Evolutionary conservation across 495 filamentous ascomycete genomes (phyloP), one percentile per base, ranked within the genome.

Genomic region (Penicillium roqueforti): DNA sequence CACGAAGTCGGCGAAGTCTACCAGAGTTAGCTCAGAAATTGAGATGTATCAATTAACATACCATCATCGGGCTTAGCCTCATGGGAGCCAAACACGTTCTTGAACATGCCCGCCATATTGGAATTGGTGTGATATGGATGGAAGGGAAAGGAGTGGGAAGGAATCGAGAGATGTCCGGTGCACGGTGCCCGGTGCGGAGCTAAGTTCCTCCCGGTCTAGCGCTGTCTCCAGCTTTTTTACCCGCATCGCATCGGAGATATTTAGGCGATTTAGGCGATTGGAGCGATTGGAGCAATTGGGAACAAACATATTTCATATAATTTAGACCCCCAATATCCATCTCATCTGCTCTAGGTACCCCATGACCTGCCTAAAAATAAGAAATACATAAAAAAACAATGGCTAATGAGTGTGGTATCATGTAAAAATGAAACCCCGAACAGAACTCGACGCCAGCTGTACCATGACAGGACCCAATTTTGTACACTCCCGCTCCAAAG

Each of bases 1-100:
- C 25, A 86, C 83, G 58, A 88, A 92, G 69, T 92, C 88, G 67
- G 84, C 87, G 63, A 92, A 91, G 67, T 88, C 87, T 92, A 61
- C 22, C 48, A 25, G 42, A 16, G 31, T 50, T 46, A 51, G 26
- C 32, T 49, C 6, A 57, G 50, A 40, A 57, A 57, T 62, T 53
- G 51, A 37, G 42, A 36, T 14, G 40, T 28, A 40, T 16, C 44
- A 37, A 50, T 26, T 41, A 23, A 58, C 83, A 67, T 78, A 87
- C 84, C 84, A 70, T 85, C 80, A 62, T 87, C 83, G 52, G 71
- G 72, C 52, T 73, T 73, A 46, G 74, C 70, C 40, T 79, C 72
- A 51, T 83, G 80, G 55, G 74, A 73, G 66, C 82, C 86, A 60
- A 88, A 83, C 56, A 88, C 66, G 66, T 82, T 83, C 68, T 85